Percentiles rank a stretch among this genome's conserved stretches.
Evolutionary conservation across 2,329 filamentous ascomycete species (phyloP).

Genomic region (Alternaria incomplexa): DNA sequence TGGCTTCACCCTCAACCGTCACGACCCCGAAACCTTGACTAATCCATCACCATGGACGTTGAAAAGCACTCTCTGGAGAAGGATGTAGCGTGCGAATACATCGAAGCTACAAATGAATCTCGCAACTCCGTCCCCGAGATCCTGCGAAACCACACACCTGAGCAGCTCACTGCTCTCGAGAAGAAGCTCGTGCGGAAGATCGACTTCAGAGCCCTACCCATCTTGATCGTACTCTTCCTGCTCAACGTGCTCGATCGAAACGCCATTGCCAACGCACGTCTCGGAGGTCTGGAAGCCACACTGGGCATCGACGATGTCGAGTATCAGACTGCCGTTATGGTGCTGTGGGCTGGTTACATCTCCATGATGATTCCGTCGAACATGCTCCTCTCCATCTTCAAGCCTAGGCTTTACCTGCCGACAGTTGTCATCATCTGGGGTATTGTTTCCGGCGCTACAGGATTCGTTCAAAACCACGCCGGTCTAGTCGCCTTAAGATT

Average conservation of each 20-base stretch:
- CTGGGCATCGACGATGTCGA: background rate
- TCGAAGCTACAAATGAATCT: slow-evolving; percentile 9
- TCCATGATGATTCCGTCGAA: slow-evolving; percentile 69
- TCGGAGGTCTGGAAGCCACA: slow-evolving; percentile 29
- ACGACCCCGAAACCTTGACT: accelerated
- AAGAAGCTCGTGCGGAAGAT: slow-evolving; percentile 39
- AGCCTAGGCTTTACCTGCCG: slow-evolving; percentile 62
- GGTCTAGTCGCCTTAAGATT: slow-evolving; percentile 52
- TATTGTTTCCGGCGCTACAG: slow-evolving; percentile 53
- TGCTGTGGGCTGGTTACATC: slow-evolving; percentile 68
- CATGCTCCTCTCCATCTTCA: slow-evolving; percentile 60
- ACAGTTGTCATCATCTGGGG: slow-evolving; percentile 55
- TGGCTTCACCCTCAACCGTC: no score
- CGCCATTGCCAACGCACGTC: slow-evolving; percentile 34
- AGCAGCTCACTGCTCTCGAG: slow-evolving; percentile 29
- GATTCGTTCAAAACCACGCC: slow-evolving; percentile 52
- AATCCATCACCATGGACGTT: background rate
- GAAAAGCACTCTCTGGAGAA: slow-evolving; percentile 1
- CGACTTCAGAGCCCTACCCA: slow-evolving; percentile 35
- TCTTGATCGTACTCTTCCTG: slow-evolving; percentile 37
- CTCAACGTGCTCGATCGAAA: slow-evolving; percentile 43
- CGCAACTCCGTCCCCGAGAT: slow-evolving; percentile 14
- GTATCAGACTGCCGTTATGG: slow-evolving; percentile 37
- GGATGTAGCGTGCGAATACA: slow-evolving; percentile 8
- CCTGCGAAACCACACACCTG: slow-evolving; percentile 15